phyloP scores from a whole-genome alignment of 2,329 filamentous ascomycete species.

The Mycosphaerella sp. region DNA sequence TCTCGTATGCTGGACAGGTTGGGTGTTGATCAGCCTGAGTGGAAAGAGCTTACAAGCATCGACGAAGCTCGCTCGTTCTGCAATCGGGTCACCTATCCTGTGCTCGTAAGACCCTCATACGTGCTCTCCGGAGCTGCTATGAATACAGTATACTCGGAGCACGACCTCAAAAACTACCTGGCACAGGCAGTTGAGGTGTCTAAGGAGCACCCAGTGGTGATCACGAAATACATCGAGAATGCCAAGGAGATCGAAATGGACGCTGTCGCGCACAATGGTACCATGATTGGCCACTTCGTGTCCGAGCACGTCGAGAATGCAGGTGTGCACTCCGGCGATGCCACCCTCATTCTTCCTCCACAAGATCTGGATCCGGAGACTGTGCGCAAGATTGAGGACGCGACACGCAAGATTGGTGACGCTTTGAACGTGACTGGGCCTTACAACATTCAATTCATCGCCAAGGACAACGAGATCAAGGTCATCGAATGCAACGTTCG shows the following conservation, averaged over 20 bases:
- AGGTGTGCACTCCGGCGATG: slow-evolving; percentile 96
- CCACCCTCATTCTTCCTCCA: slow-evolving; percentile 87
- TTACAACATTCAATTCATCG: slow-evolving; percentile 99
- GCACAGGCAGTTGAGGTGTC: slow-evolving; percentile 90
- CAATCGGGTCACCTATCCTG: slow-evolving; percentile 80
- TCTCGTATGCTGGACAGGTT: slow-evolving; percentile 96
- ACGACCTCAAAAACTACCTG: slow-evolving; percentile 82
- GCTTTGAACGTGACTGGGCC: slow-evolving; percentile 94
- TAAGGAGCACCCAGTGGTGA: slow-evolving; percentile 91
- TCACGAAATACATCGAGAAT: slow-evolving; percentile 99
- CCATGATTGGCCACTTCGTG: slow-evolving; percentile 90
- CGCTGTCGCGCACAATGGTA: slow-evolving; percentile 83
- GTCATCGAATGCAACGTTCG: slow-evolving; percentile 99
- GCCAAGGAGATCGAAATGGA: slow-evolving; percentile 99
- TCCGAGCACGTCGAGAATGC: slow-evolving; percentile 99
- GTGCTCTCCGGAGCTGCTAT: slow-evolving; percentile 95
- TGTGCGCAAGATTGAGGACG: slow-evolving; percentile 84
- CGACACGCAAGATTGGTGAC: slow-evolving; percentile 87
- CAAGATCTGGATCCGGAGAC: slow-evolving; percentile 89
- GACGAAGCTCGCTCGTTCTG: slow-evolving; percentile 86
- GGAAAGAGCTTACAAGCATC: slow-evolving; percentile 96
- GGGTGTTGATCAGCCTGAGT: slow-evolving; percentile 89
- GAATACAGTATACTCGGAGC: slow-evolving; percentile 98
- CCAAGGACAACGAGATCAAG: slow-evolving; percentile 99
- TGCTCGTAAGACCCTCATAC: slow-evolving; percentile 91